Base-by-base conservation (phyloP, 352 stramenopile genomes). In the Peronospora belbahrii region DNA sequence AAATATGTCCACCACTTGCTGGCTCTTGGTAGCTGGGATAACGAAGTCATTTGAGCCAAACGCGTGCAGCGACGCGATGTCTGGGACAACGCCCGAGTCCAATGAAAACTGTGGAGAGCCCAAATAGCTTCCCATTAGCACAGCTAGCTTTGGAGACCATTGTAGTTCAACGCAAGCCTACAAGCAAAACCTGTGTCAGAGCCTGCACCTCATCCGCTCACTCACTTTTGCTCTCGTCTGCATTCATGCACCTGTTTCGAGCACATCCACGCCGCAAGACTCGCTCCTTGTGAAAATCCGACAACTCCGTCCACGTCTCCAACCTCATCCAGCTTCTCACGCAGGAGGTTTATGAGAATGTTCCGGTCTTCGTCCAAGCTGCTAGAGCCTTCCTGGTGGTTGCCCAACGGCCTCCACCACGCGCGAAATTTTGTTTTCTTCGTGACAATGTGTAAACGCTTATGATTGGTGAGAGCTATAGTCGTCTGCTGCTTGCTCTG, bases 251-350 rank as follows among this genome's bases (percentile, higher is more conserved):
- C 70, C 59, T 87, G 65, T 10, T 70, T 44, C 8, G 81, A 80
- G 54, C 81, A 90, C 59, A 93, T 76, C 79, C 78, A 90, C 35
- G 81, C 68, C 18, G 78, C 81, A 11, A 93, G 58, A 43, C 64
- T 85, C 13, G 81, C 81, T 27, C 81, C 81, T 52, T 93, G 81
- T 2, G 78, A 90, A 50, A 93, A 93, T 3, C 81, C 81, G n/a
- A 93, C 46, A 3, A 93, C 76, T 24, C 70, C 79, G 41, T 93
- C 81, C 13, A 90, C 58, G 1, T 80, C 58, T 36, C 78, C 77
- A 2, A 86, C 36, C 38, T 79, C 64, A 3, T 60, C 42, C 20
- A 92, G 53, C 32, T 84, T 75, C 17, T 61, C 52, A 13, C 70
- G 70, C 42, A 92, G 32, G 41, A 83, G 87, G 6, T 44, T 31